A percentile compares a stretch with the other conserved stretches of the same genome.
Evolutionary conservation across 75 land plant species (phyloP).

Genomic region (Sequoiadendron giganteum): DNA sequence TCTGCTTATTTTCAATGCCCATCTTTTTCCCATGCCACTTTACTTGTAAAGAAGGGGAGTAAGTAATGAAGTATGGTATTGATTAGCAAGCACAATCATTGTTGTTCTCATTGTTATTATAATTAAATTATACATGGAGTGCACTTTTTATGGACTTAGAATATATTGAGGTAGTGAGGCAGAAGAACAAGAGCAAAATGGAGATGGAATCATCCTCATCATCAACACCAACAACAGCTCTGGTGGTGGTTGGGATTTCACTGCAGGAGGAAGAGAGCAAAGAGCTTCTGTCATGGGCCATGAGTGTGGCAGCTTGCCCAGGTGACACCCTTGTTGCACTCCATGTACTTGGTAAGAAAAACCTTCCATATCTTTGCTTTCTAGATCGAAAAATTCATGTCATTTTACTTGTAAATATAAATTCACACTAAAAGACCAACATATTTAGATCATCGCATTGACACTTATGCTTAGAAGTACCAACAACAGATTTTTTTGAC

Average conservation of each 20-base stretch:
- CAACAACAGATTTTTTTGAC: too few relatives aligned
- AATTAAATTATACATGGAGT: not conserved
- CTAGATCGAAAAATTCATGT: not conserved
- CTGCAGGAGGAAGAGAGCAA: conserved; percentile 26
- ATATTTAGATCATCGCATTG: not conserved
- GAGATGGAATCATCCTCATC: not conserved
- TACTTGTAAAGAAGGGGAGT: conserved; percentile 3
- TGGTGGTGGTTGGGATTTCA: conserved; percentile 2
- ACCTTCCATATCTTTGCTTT: not conserved
- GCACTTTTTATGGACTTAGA: not conserved
- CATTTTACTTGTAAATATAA: not conserved
- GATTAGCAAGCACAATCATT: not conserved
- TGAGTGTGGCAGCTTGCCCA: conserved; percentile 34
- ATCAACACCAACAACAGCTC: not conserved
- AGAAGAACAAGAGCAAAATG: not conserved
- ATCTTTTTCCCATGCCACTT: not conserved
- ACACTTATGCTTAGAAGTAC: too few relatives aligned
- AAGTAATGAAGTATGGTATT: not conserved
- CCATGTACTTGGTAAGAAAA: conserved; percentile 34
- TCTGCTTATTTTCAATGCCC: not conserved
- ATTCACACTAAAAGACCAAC: not conserved
- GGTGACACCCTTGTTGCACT: conserved; percentile 42
- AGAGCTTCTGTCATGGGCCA: conserved; percentile 57
- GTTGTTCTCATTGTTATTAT: not conserved
- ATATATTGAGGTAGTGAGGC: not conserved